Evolutionary conservation across 441 rosid genomes (phyloP).

Genomic region (Raphanus hybrid): DNA sequence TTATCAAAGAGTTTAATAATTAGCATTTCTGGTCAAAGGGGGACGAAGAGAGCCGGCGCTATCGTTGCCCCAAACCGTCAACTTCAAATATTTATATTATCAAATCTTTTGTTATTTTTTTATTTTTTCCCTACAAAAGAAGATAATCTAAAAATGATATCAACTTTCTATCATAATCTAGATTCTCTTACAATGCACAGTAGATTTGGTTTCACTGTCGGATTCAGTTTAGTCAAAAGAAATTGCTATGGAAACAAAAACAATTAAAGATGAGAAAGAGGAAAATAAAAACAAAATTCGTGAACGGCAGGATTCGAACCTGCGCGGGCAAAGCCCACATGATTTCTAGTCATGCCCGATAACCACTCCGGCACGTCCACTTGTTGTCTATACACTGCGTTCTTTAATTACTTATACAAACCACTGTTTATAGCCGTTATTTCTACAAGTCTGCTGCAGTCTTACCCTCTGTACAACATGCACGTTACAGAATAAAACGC

Average conservation of each 20-base stretch:
- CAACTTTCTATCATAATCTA: neutral
- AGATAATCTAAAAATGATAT: neutral
- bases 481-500: too few species aligned
- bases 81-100: neutral
- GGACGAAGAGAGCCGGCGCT: constrained; percentile 11
- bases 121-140: neutral
- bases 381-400: neutral
- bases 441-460: too few species aligned
- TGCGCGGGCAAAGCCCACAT: constrained; percentile 59
- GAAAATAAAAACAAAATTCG: constrained; percentile 33
- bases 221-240: neutral
- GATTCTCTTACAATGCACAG: neutral
- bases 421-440: neutral
- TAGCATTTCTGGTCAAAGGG: constrained; percentile 11
- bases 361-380: constrained; percentile 78
- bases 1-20: neutral
- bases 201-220: neutral
- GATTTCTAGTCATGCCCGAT: constrained; percentile 96
- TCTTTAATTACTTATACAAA: neutral
- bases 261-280: neutral
- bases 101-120: neutral
- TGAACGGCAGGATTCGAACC: constrained; percentile 98
- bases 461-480: too few species aligned
- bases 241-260: neutral
- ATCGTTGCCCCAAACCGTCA: constrained; percentile 18